Evolutionary conservation across 768 basidiomycete genomes (phyloP).

Genomic region (Favolaschia claudopus): DNA sequence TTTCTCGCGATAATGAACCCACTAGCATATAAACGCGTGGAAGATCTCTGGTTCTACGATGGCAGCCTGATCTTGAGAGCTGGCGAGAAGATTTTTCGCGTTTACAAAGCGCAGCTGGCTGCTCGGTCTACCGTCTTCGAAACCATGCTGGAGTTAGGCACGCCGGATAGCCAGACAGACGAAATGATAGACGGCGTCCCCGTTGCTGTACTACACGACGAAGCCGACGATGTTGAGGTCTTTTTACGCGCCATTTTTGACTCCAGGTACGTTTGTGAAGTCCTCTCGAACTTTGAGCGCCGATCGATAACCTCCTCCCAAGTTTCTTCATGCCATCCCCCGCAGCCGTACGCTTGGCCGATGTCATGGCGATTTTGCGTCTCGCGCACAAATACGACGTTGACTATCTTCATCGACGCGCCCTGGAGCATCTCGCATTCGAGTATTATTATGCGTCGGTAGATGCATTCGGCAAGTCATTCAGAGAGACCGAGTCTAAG

Average conservation of each 20-base stretch:
- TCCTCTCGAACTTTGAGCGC: neutral
- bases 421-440: neutral
- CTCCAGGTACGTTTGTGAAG: constrained; percentile 1
- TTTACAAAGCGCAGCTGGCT: constrained; percentile 2
- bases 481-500: neutral
- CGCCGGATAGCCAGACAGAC: neutral
- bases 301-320: neutral
- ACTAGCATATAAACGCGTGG: neutral
- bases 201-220: neutral
- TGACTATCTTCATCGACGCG: constrained; percentile 1
- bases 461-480: neutral
- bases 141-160: neutral
- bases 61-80: constrained; percentile 5
- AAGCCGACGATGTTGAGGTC: neutral
- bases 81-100: neutral
- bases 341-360: neutral
- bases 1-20: no score
- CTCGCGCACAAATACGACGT: neutral
- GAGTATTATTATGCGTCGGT: neutral
- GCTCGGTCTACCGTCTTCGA: constrained; percentile 8
- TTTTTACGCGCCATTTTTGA: constrained; percentile 3
- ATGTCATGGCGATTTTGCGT: neutral
- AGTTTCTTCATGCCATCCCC: constrained; percentile 3
- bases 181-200: neutral
- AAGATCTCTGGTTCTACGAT: constrained; percentile 14